Base-by-base conservation (phyloP, 192 early-diverging fungal species). In the Mortierella alpina region DNA sequence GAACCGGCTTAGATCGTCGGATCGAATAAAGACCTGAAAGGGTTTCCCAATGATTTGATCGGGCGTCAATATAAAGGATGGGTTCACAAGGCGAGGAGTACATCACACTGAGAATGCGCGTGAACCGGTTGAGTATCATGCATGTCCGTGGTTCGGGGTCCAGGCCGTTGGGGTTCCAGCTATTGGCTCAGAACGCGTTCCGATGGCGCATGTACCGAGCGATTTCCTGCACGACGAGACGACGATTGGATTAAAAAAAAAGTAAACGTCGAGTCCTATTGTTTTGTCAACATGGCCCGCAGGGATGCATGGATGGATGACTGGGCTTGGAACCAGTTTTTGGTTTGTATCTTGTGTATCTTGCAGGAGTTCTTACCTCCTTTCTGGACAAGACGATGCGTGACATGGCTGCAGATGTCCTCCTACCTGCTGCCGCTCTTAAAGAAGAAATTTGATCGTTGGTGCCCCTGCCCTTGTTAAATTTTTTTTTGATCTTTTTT, bases 41-140 rank as follows among this genome's bases (percentile, higher is more conserved):
- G 82, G 70, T 22, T 75, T 75, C 53, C 82, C 82, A 17, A 72
- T 51, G 13, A 59, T 47, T 23, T 56, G 13, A 6, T 71, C 68
- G 1, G 1, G 73, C 52, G 18, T 75, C 73, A 13, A 76, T 15
- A 6, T 59, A 18, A 59, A 83, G 72, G 9, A 83, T 66, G 17
- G 64, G 41, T 18, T 71, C 45, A 45, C 73, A 72, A 13, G 70
- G 73, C 3, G 82, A 83, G 13, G 73, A 68, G 47, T 83, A 83
- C 69, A 83, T 76, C 22, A 83, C 63, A 1, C 68, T 51, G 7
- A 76, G 60, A n/a, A 17, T 64, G 10, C 72, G 70, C 12, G 82
- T 61, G 59, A 78, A 83, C 13, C 82, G 63, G 50, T 83, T 83
- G 68, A 83, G 75, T 22, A 83, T 66, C 73, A 83, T 71, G 69